Base-by-base conservation (phyloP, 2,329 filamentous ascomycete species). In the Botryotinia calthae region DNA sequence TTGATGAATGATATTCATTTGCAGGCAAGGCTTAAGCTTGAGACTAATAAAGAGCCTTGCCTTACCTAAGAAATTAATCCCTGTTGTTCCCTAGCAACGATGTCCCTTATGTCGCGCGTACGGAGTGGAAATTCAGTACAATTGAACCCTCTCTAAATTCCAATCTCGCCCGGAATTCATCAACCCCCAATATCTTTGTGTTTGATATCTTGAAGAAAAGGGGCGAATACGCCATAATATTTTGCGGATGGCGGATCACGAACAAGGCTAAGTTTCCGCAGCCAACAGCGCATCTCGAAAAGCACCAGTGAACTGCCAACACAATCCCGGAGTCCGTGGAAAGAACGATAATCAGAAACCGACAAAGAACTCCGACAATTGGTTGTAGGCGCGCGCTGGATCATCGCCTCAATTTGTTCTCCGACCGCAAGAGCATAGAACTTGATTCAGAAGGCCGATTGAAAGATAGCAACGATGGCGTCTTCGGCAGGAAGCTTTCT, bases 401-500 rank as follows among this genome's bases (percentile, higher is more conserved):
- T 14, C 14, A 54, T 71, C n/a, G 2, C 22, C 22, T 58, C 28
- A 4, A 44, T 54, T 44, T 34, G 46, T 42, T 46, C 18, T 46
- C 14, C 3, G 22, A 14, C 22, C 34, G 31, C 37, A 44, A 42
- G 34, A 46, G 48, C 59, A 40, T 25, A n/a, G 20, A 44, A 37
- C 37, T 25, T 10, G 20, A 42, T 22, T 71, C 42, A 42, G 58
- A 40, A 70, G 51, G 58, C 62, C 66, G 44, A 56, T 8, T 16
- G 34, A 28, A 18, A 61, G 40, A 44, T 2, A n/a, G 34, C 66
- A 51, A 68, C 40, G 20, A 81, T 81, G 79, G 78, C 79, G 44
- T 77, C 77, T 68, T 79, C 79, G 68, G 78, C 79, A 72, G 83
- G 85, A 79, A 87, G 88, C 82, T 91, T 91, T 76, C 86, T 91